Evolutionary conservation across 805 yeast genomes (phyloP).

Genomic region (Metschnikowia cerradonensis): DNA sequence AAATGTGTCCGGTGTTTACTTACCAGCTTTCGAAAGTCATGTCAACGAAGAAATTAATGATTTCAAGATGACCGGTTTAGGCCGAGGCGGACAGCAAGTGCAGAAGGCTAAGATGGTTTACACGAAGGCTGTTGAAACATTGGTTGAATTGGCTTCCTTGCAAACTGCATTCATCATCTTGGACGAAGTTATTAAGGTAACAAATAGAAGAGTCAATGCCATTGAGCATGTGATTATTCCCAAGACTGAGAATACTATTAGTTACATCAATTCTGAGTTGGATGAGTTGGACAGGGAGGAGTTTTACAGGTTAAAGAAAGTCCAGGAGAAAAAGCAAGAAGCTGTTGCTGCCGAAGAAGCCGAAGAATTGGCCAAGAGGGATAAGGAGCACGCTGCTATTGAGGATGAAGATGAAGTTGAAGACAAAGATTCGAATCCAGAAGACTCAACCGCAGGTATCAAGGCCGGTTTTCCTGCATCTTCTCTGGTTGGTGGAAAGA

Average conservation of each 20-base stretch:
- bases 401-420: slow-evolving; percentile 14
- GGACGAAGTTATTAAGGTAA: slow-evolving; percentile 96
- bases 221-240: slow-evolving; percentile 98
- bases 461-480: slow-evolving; percentile 4
- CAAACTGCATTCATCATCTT: slow-evolving; percentile 95
- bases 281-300: slow-evolving; percentile 98
- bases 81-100: slow-evolving; percentile 98
- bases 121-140: slow-evolving; percentile 93
- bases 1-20: slow-evolving; percentile 91
- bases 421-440: slow-evolving; percentile 5
- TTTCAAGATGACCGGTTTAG: slow-evolving; percentile 93
- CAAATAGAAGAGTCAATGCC: slow-evolving; percentile 97
- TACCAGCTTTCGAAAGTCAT: slow-evolving; percentile 87
- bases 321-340: slow-evolving; percentile 88
- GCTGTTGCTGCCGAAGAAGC: slow-evolving; percentile 65
- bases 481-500: slow-evolving; percentile 8
- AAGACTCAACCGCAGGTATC: background rate
- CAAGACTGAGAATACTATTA: slow-evolving; percentile 92
- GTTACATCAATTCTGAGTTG: slow-evolving; percentile 87
- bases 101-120: slow-evolving; percentile 91
- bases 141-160: slow-evolving; percentile 90
- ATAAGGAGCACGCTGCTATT: slow-evolving; percentile 15
- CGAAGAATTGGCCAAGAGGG: slow-evolving; percentile 32
- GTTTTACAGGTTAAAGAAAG: slow-evolving; percentile 92
- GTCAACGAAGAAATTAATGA: slow-evolving; percentile 85